Base-by-base conservation (phyloP, 208 protist genomes). In the Wallacemonas collosoma region DNA sequence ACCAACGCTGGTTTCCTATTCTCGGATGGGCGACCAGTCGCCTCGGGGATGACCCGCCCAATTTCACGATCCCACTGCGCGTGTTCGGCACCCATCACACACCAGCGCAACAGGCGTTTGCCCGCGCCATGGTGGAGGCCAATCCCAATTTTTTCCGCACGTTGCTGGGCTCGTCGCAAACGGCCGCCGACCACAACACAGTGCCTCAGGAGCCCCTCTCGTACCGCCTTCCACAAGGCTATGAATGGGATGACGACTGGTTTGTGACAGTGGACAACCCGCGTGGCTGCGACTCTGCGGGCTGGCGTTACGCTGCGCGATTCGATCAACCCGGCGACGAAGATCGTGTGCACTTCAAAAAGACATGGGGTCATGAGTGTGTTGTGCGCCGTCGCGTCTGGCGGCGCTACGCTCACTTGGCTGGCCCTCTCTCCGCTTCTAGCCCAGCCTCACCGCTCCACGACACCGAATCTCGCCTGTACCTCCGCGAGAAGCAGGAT, bases 1-100 rank as follows among this genome's bases (percentile, higher is more conserved):
- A 77, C 60, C 75, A 90, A 75, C 85, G 85, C n/a, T 90, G 88
- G 81, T 93, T 83, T 66, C 88, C 85, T 1, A 63, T 93, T 26
- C 63, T 84, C 8, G 88, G 88, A 14, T 90, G 88, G 86, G 74
- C 63, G 9, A 85, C 82, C 9, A 91, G 80, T 26, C 78, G 77
- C 38, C 76, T 89, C 47, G 62, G 61, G 11, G 51, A 51, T 4
- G 85, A 93, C 73, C 78, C 77, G 12, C 82, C 88, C 1, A 76
- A 75, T 41, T 89, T 89, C 66, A 82, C 73, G 14, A 67, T 82
- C 15, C 71, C 62, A n/a, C 68, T 64, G 2, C 68, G 53, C 12
- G 38, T 65, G 41, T 65, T 65, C 60, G 53, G 43, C 68, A 50
- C 50, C 40, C 3, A 63, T 36, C 60, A 65, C 60, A 51, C 60